A percentile compares a stretch with the other conserved stretches of the same genome.
Evolutionary conservation across 352 stramenopile species (phyloP).

Genomic region (Globisporangium cystogenes): DNA sequence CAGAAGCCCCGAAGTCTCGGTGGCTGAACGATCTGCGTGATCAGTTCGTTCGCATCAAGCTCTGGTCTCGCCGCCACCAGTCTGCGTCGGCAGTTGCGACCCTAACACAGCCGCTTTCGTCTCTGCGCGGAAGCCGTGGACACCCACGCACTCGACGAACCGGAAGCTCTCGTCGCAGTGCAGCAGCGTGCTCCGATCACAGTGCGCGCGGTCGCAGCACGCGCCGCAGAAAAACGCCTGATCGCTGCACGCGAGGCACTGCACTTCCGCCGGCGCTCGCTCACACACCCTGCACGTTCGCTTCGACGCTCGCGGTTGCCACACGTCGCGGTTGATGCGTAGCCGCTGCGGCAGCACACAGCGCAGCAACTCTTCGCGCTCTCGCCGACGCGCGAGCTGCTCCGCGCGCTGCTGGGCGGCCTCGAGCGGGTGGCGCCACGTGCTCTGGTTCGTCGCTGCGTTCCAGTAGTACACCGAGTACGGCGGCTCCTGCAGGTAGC

Average conservation of each 20-base stretch:
- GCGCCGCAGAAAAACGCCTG: constrained; percentile 24
- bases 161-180: constrained; percentile 32
- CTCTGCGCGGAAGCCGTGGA: constrained; percentile 18
- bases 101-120: not conserved
- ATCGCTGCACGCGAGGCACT: constrained; percentile 30
- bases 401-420: constrained; percentile 33
- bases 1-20: too few relatives aligned
- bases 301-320: not conserved
- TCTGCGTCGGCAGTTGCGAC: too few relatives aligned
- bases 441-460: constrained; percentile 40
- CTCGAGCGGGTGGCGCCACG: constrained; percentile 52
- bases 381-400: constrained; percentile 19
- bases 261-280: constrained; percentile 17
- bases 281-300: not conserved
- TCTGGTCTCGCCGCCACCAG: too few relatives aligned
- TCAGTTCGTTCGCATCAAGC: too few relatives aligned
- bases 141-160: constrained; percentile 30
- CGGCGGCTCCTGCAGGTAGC: constrained; percentile 45
- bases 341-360: constrained; percentile 36
- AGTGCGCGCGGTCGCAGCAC: constrained; percentile 45
- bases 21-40: too few relatives aligned
- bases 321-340: constrained; percentile 32
- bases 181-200: constrained; percentile 13
- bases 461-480: constrained; percentile 71
- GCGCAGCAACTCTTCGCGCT: constrained; percentile 26